Evolutionary conservation across 441 rosid species (phyloP).

Genomic region (Geranium incanum): DNA sequence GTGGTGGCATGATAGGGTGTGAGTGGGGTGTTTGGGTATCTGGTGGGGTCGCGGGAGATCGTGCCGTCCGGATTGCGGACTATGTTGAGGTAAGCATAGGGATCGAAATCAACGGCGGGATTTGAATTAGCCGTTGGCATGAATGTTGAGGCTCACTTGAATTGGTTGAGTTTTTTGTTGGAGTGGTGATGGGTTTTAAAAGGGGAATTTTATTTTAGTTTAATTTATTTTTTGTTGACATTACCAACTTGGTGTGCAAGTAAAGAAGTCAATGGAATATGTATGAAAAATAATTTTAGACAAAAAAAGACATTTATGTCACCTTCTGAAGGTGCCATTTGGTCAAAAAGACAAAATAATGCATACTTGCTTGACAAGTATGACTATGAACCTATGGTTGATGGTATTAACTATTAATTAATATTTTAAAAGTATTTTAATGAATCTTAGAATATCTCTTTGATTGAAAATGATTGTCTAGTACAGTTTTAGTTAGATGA

Average conservation of each 20-base stretch:
- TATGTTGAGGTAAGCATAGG: background rate
- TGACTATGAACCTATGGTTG: background rate
- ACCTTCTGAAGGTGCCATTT: background rate
- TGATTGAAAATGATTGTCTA: no score
- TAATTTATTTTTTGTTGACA: background rate
- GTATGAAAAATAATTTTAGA: background rate
- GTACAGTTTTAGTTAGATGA: no score
- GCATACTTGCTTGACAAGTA: background rate
- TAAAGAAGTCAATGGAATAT: background rate
- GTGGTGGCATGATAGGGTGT: background rate
- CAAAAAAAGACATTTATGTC: background rate
- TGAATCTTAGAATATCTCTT: no score
- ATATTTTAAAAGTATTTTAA: no score
- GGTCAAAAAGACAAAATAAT: background rate
- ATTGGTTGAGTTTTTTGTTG: background rate
- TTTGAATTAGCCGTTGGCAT: background rate
- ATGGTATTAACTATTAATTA: no score
- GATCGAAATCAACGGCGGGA: background rate
- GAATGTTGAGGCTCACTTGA: background rate
- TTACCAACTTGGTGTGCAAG: conserved; percentile 1
- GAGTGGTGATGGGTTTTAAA: background rate
- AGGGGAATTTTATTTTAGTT: background rate
- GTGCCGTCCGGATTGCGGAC: conserved; percentile 6
- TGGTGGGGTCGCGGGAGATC: conserved; percentile 1
- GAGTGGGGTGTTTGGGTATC: conserved; percentile 3